Conservation (phyloP, 1,139 yeast genomes). For the Meyerozyma elateridarum region DNA sequence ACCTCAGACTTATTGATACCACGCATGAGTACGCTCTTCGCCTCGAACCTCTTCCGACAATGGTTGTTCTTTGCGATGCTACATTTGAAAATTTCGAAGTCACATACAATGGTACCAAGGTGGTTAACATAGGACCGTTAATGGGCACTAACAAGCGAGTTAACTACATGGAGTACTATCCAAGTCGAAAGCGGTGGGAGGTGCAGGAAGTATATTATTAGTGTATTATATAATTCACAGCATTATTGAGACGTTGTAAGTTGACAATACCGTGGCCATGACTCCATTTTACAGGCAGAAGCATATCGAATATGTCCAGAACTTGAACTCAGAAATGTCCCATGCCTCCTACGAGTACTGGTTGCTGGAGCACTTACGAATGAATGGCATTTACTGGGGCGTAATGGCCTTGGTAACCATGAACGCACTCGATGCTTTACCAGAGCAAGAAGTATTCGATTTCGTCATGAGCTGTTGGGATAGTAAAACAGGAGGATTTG, state of each 20-base stretch:
- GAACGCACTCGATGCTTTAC: constrained; percentile 49
- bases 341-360: constrained; percentile 64
- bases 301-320: constrained; percentile 33
- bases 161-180: constrained; percentile 68
- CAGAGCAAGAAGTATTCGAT: constrained; percentile 53
- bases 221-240: constrained; percentile 1
- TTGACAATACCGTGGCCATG: no score
- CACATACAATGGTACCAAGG: constrained; percentile 78
- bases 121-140: constrained; percentile 66
- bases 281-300: constrained; percentile 17
- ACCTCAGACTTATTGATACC: constrained; percentile 62
- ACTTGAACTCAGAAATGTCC: constrained; percentile 30
- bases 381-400: constrained; percentile 97
- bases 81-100: constrained; percentile 69
- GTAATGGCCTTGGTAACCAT: constrained; percentile 67
- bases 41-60: constrained; percentile 75
- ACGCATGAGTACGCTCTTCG: constrained; percentile 66
- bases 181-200: constrained; percentile 48
- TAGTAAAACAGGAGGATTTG: constrained; percentile 69
- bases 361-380: constrained; percentile 82
- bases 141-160: constrained; percentile 43
- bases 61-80: constrained; percentile 61
- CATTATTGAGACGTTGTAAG: no score
- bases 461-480: constrained; percentile 72
- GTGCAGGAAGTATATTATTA: constrained; percentile 45